These are phyloP conservation scores for Fusarium miscanthi DNA, from an alignment of 2,329 filamentous ascomycete genomes.

Conservation along the genomic window DNA sequence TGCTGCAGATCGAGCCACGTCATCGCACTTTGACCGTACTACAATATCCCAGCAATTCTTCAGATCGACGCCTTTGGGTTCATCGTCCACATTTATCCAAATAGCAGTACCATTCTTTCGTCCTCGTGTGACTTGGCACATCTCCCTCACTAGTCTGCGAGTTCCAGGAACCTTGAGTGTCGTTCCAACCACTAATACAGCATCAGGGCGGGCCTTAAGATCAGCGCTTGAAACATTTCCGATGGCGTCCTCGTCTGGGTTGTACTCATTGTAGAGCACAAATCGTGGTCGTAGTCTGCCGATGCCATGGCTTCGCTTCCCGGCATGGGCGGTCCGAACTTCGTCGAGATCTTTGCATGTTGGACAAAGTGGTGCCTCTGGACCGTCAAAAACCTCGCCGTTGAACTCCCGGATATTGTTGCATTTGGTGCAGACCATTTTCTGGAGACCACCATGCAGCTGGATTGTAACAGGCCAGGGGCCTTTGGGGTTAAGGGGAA, in stretches of 20 bases:
- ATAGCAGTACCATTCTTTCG: slow-evolving; percentile 86
- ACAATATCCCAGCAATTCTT: slow-evolving; percentile 95
- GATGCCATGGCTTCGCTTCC: slow-evolving; percentile 93
- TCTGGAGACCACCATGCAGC: slow-evolving; percentile 90
- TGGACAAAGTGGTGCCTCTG: slow-evolving; percentile 82
- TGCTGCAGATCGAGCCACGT: slow-evolving; percentile 79
- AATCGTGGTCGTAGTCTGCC: slow-evolving; percentile 91
- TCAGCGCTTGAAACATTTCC: slow-evolving; percentile 90
- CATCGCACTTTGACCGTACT: slow-evolving; percentile 87
- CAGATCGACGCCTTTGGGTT: slow-evolving; percentile 84
- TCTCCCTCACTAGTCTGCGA: slow-evolving; percentile 86
- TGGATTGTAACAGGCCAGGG: slow-evolving; percentile 96
- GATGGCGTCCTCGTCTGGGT: slow-evolving; percentile 96
- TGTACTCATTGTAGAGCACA: slow-evolving; percentile 96
- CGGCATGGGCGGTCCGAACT: slow-evolving; percentile 78
- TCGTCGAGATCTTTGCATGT: slow-evolving; percentile 80
- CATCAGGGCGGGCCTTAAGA: slow-evolving; percentile 85
- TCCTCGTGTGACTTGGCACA: slow-evolving; percentile 87
- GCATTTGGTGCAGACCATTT: slow-evolving; percentile 98
- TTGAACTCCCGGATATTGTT: slow-evolving; percentile 80
- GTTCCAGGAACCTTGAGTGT: slow-evolving; percentile 96
- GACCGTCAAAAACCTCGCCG: slow-evolving; percentile 82
- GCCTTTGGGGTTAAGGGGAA: slow-evolving; percentile 83
- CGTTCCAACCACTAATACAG: slow-evolving; percentile 93
- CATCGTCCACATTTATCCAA: slow-evolving; percentile 93